Base-by-base conservation (phyloP, 768 basidiomycete genomes). In the Ephemerocybe angulata region DNA sequence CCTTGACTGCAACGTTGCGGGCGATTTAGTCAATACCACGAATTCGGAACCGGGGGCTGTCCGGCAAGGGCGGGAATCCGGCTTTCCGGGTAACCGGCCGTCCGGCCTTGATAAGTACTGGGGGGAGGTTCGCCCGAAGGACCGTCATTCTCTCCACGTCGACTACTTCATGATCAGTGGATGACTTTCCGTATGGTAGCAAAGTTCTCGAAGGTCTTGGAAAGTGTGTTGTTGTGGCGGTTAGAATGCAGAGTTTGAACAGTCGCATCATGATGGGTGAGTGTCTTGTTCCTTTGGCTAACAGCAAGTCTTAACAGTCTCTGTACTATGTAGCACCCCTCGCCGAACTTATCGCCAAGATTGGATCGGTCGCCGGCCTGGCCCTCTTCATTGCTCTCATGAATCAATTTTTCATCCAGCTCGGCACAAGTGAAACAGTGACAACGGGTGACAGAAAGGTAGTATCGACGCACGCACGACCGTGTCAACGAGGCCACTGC, bases 251-350 rank as follows among this genome's bases (percentile, higher is more conserved):
- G 72, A 92, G 88, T 61, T 98, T 98, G 72, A 93, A 98, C 66
- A 97, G 97, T 37, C 83, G 93, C 42, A 94, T 98, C 63, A 93
- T 98, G 91, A 96, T 96, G 87, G 89, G 93, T 96, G 64, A 31
- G 87, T 73, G 22, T 41, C 53, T 50, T n/a, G 51, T 43, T 53
- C 44, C 6, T 47, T 21, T 25, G 22, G 21, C 22, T 55, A 15
- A 17, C 43, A 38, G 40, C 51, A 6, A 13, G n/a, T 52, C 43
- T 30, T 52, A 40, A 31, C 38, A 33, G 24, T 27, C 7, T 35
- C 46, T 57, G 50, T 54, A 95, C 93, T 92, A 47, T 82, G 98
- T 44, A 88, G 89, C 51, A 86, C 86, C 75, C 28, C 82, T 99
- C n/a, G 97, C 97, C 15, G 95, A 98, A 62, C 76, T 93, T 25